Conservation (phyloP, 305 asterid species). For the Fraxinus angustifolia region DNA sequence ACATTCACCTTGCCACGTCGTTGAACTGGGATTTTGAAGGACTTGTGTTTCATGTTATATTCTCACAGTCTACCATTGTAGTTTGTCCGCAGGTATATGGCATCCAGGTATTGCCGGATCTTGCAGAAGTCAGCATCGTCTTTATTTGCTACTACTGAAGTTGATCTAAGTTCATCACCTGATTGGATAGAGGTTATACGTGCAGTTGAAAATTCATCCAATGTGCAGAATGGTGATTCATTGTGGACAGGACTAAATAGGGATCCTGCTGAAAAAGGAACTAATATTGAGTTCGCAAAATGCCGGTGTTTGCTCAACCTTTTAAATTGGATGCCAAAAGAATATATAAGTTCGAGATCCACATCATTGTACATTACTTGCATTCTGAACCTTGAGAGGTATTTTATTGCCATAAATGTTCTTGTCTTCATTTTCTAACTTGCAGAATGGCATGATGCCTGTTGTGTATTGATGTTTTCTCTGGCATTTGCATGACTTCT, state of each 20-base stretch:
- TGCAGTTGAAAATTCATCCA: conserved; percentile 39
- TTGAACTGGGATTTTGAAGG: conserved; percentile 14
- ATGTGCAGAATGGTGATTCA: conserved; percentile 27
- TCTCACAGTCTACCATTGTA: conserved; percentile 47
- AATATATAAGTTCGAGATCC: conserved; percentile 54
- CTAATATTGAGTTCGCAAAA: conserved; percentile 35
- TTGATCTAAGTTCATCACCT: conserved; percentile 52
- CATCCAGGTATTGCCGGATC: conserved; percentile 58
- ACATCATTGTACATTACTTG: conserved; percentile 47
- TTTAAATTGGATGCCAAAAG: conserved; percentile 77
- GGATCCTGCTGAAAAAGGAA: conserved; percentile 38
- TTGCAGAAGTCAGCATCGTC: conserved; percentile 58
- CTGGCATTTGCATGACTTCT: background rate
- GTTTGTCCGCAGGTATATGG: conserved; percentile 79
- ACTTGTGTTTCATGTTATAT: conserved; percentile 11
- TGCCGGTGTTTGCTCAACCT: conserved; percentile 57
- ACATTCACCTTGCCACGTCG: conserved; percentile 10
- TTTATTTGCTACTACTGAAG: conserved; percentile 44
- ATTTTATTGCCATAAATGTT: conserved; percentile 12
- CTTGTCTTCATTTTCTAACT: conserved; percentile 12
- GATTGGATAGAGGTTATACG: conserved; percentile 54
- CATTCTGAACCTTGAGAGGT: conserved; percentile 91
- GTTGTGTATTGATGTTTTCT: background rate
- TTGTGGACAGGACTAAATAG: conserved; percentile 24
- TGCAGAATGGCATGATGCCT: background rate